Percentiles rank a stretch among this genome's conserved stretches.
These are phyloP conservation scores for Pseudonectria foliicola DNA, from an alignment of 2,329 filamentous ascomycete genomes.

Conservation along the genomic window DNA sequence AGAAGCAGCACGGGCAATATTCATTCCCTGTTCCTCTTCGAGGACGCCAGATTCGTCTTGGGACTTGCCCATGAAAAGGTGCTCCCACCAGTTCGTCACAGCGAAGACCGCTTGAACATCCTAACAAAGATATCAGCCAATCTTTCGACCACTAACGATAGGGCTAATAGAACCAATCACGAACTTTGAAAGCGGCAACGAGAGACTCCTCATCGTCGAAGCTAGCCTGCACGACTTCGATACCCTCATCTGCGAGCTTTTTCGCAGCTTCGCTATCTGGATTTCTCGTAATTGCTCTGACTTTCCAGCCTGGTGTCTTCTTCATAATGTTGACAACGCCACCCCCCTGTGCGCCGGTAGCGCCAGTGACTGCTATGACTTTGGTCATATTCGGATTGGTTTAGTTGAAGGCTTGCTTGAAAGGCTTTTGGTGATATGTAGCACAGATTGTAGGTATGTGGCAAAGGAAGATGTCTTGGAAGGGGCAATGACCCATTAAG, in stretches of 20 bases:
- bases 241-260: slow-evolving; percentile 3
- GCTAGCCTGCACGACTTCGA: slow-evolving; percentile 5
- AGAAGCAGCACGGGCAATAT: slow-evolving; percentile 3
- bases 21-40: slow-evolving; percentile 6
- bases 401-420: neutral
- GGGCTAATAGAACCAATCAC: neutral
- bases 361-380: slow-evolving; percentile 3
- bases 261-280: slow-evolving; percentile 2
- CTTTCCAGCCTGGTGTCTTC: slow-evolving; percentile 2
- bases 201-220: slow-evolving; percentile 4
- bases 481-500: too few species aligned
- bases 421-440: too few species aligned
- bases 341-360: slow-evolving; percentile 2
- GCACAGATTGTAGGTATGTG: too few species aligned
- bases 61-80: slow-evolving; percentile 4
- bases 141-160: too few species aligned
- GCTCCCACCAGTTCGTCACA: slow-evolving; percentile 6
- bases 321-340: slow-evolving; percentile 5
- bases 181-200: slow-evolving; percentile 3
- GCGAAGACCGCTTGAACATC: slow-evolving; percentile 3
- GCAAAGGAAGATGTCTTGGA: too few species aligned
- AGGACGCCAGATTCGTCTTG: slow-evolving; percentile 2
- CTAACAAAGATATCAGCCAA: neutral
- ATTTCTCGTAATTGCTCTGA: slow-evolving; percentile 4
- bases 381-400: slow-evolving; percentile 2